Evolutionary conservation across 192 early-diverging fungal species (phyloP).

Genomic region (Podila clonocystis): DNA sequence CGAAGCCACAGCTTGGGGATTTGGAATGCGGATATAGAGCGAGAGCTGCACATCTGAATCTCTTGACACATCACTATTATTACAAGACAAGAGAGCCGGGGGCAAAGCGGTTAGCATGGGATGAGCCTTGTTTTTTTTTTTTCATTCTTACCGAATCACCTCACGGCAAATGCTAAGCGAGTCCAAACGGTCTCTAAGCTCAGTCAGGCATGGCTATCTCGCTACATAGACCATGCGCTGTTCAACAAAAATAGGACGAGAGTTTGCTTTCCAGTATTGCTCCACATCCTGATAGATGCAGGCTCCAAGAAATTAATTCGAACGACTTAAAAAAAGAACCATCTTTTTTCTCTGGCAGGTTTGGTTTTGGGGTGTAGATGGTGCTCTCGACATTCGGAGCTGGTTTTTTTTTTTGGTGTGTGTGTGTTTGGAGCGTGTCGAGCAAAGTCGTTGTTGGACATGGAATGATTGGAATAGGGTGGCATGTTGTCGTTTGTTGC

Average conservation of each 20-base stretch:
- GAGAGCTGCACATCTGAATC: constrained; percentile 68
- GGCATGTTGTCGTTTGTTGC: too few relatives aligned
- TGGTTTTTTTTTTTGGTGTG: too few relatives aligned
- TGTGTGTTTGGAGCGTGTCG: background rate
- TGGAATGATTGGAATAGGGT: too few relatives aligned
- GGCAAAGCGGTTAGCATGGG: too few relatives aligned
- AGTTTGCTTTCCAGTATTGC: background rate
- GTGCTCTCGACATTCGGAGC: constrained; percentile 1
- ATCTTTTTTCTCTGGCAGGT: background rate
- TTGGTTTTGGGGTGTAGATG: background rate
- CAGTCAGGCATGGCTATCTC: too few relatives aligned
- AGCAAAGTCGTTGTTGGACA: background rate
- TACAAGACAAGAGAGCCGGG: background rate
- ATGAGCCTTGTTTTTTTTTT: background rate
- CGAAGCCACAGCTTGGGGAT: constrained; percentile 50
- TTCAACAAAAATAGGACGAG: background rate
- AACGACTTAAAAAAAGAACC: background rate
- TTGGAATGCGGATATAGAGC: constrained; percentile 63
- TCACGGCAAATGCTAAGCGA: too few relatives aligned
- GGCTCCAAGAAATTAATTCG: constrained; percentile 6
- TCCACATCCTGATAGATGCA: background rate
- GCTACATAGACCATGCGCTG: background rate
- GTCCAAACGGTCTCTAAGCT: too few relatives aligned
- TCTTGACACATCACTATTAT: constrained; percentile 67
- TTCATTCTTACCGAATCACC: too few relatives aligned